These are phyloP conservation scores for Gliomastix tumulicola DNA, from an alignment of 2,329 filamentous ascomycete genomes.

Conservation along the genomic window DNA sequence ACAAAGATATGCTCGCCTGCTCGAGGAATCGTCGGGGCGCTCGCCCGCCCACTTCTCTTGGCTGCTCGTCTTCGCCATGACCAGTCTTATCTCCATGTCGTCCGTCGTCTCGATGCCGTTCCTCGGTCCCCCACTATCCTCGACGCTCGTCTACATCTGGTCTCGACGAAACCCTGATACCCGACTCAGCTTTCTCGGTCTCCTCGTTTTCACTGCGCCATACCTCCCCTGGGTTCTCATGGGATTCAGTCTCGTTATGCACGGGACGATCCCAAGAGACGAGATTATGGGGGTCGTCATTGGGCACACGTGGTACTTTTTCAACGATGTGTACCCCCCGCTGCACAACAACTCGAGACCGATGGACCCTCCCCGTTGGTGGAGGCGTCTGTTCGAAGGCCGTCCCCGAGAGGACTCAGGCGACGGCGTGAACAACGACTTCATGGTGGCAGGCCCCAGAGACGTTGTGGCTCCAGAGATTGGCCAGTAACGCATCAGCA, in stretches of 20 bases:
- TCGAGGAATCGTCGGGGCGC: slow-evolving; percentile 89
- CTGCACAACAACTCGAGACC: slow-evolving; percentile 79
- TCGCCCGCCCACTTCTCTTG: slow-evolving; percentile 93
- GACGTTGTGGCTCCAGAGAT: slow-evolving; percentile 10
- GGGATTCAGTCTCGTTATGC: slow-evolving; percentile 84
- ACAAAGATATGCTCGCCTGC: slow-evolving; percentile 87
- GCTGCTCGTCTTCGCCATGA: slow-evolving; percentile 81
- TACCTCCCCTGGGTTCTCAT: slow-evolving; percentile 96
- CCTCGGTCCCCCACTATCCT: slow-evolving; percentile 86
- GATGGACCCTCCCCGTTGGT: slow-evolving; percentile 84
- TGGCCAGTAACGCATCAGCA: background rate
- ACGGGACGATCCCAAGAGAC: slow-evolving; percentile 85
- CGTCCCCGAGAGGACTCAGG: slow-evolving; percentile 38
- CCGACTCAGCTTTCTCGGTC: slow-evolving; percentile 77
- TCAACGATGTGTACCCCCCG: slow-evolving; percentile 91
- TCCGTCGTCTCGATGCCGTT: slow-evolving; percentile 89
- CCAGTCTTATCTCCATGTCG: slow-evolving; percentile 72
- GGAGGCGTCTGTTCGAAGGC: slow-evolving; percentile 77
- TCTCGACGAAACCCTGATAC: slow-evolving; percentile 90
- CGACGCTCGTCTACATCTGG: slow-evolving; percentile 97
- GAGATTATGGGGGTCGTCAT: slow-evolving; percentile 94
- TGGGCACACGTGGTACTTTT: slow-evolving; percentile 97
- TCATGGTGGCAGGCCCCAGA: slow-evolving; percentile 48
- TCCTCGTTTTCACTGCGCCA: slow-evolving; percentile 87
- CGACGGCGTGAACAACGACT: slow-evolving; percentile 53